Percentiles rank a stretch among this genome's conserved stretches.
These are phyloP conservation scores for Alternaria brassicicola DNA, from an alignment of 2,329 filamentous ascomycete genomes.

Conservation along the genomic window DNA sequence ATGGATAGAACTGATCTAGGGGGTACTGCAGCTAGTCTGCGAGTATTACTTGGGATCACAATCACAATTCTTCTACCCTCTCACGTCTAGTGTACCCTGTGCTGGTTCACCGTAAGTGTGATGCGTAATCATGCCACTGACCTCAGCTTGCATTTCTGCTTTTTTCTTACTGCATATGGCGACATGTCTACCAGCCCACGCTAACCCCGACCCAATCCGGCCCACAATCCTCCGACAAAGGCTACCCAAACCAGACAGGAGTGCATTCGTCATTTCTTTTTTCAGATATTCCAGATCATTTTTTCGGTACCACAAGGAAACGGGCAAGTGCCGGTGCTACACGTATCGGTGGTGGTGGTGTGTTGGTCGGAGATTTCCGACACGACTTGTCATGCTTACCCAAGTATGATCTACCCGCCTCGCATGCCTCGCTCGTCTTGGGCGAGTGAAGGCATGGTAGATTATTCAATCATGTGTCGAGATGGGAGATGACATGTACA, in stretches of 20 bases:
- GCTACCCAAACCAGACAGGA: background rate
- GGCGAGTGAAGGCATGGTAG: background rate
- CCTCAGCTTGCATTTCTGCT: background rate
- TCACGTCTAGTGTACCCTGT: background rate
- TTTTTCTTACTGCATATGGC: background rate
- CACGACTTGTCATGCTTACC: background rate
- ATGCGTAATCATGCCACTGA: background rate
- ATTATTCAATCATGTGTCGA: background rate
- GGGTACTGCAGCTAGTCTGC: background rate
- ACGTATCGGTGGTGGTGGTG: background rate
- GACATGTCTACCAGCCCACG: background rate
- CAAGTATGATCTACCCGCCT: background rate
- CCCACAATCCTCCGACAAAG: background rate
- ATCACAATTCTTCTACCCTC: background rate
- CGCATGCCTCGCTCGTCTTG: background rate
- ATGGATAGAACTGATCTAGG: background rate
- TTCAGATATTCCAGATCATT: background rate
- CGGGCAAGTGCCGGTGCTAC: background rate
- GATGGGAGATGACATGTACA: background rate
- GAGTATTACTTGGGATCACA: background rate
- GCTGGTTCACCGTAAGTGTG: conserved; percentile 1
- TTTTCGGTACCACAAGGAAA: background rate
- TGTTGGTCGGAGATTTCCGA: background rate
- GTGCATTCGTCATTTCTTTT: background rate
- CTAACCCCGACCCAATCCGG: background rate